Base-by-base conservation (phyloP, 106 monocot species). In the Hemerocallis citrina region DNA sequence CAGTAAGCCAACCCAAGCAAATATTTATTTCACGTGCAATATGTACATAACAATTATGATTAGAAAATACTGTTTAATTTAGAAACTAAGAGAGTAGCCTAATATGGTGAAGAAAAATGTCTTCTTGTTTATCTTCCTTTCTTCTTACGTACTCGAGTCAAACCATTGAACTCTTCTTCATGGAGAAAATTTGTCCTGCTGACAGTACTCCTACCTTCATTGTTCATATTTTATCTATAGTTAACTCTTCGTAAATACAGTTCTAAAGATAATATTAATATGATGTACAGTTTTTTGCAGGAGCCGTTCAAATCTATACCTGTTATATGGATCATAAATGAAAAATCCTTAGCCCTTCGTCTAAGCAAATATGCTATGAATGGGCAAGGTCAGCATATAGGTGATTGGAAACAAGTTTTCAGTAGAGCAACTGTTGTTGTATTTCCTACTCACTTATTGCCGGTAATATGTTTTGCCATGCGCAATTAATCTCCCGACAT, bases 241-340 rank as follows among this genome's bases (percentile, higher is more conserved):
- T 59, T 59, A 32, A 40, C 13, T 14, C 3, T 20, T 59, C 24
- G 2, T 32, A 2, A 29, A 52, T 2, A 5, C 14, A 1, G 11
- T 21, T 59, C 32, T 19, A 31, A 49, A 58, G 49, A 31, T 39
- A 67, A 61, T 54, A 48, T 69, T 70, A 67, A 72, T 75, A 27
- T 48, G 52, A 62, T 55, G 57, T 72, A 75, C 91, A 92, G 96
- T 78, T 82, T 98, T 73, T 70, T 78, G 56, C 87, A 88, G 81
- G 96, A 98, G 70, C 96, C 96, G 82, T 98, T 98, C 72, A 92
- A 82, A 81, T 85, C 85, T 42, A 58, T 98, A 63, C 96, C 96
- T 67, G 70, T 92, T 64, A 77, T 92, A 69, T 98, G 96, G 96
- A 80, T 47, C n/a, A 63, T 98, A 32, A 66, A 75, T 55, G 91